phyloP scores from a whole-genome alignment of 192 early-diverging fungal species.

The Fimicolochytrium jonesii region DNA sequence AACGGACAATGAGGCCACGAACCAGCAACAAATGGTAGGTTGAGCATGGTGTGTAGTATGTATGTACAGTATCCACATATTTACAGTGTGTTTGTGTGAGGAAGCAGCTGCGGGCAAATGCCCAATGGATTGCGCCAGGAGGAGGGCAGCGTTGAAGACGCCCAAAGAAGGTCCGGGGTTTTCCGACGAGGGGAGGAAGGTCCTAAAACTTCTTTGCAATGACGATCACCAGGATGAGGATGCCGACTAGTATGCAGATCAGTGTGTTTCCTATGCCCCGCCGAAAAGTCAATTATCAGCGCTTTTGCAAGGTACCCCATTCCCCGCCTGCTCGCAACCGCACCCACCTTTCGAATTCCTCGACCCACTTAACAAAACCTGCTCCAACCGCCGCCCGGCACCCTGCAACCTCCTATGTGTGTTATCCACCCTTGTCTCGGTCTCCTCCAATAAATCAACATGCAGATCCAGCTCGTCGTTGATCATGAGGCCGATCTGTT shows the following conservation, averaged over 20 bases:
- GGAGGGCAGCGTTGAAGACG: no score
- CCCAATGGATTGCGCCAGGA: no score
- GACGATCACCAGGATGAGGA: slow-evolving; percentile 28
- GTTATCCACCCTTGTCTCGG: slow-evolving; percentile 58
- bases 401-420: slow-evolving; percentile 42
- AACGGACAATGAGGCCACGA: no score
- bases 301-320: neutral
- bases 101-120: no score
- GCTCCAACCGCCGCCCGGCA: slow-evolving; percentile 46
- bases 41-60: no score
- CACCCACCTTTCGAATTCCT: slow-evolving; percentile 8
- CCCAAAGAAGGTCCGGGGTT: no score
- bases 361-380: slow-evolving; percentile 35
- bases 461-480: slow-evolving; percentile 71
- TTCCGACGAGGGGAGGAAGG: no score
- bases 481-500: slow-evolving; percentile 66
- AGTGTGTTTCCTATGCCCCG: slow-evolving; percentile 3
- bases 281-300: neutral
- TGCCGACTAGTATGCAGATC: slow-evolving; percentile 18
- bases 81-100: no score
- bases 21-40: no score
- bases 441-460: slow-evolving; percentile 67
- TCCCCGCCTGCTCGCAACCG: no score
- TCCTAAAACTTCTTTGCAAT: slow-evolving; percentile 19
- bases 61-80: no score